Evolutionary conservation across 148 eudicot species (phyloP).

Genomic region (Linanthus parryae): DNA sequence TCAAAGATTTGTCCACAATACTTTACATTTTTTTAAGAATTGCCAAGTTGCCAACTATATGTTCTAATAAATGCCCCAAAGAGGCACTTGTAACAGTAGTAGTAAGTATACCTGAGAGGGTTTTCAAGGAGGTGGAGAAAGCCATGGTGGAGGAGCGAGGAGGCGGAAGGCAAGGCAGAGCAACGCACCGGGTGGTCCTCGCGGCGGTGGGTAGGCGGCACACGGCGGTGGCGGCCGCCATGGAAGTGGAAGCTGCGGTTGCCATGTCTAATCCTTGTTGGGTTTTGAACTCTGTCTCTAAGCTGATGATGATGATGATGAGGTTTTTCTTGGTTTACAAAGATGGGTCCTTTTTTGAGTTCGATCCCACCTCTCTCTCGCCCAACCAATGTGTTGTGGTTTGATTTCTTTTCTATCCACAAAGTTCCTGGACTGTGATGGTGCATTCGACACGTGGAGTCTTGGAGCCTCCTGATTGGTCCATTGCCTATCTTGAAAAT

Average conservation of each 20-base stretch:
- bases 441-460: conserved; percentile 27
- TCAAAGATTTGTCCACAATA: too few relatives aligned
- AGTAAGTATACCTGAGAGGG: conserved; percentile 35
- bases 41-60: background rate
- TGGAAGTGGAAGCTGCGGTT: conserved; percentile 36
- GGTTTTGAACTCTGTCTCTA: too few relatives aligned
- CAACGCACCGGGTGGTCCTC: conserved; percentile 33
- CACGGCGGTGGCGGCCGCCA: conserved; percentile 78
- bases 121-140: conserved; percentile 26
- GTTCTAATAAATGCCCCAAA: conserved; percentile 35
- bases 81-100: conserved; percentile 3
- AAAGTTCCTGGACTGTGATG: background rate
- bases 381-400: too few relatives aligned
- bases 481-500: conserved; percentile 30
- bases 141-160: conserved; percentile 23
- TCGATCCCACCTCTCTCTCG: background rate
- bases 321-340: background rate
- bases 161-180: conserved; percentile 51
- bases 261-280: conserved; percentile 27
- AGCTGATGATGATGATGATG: background rate
- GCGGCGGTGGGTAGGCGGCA: conserved; percentile 35
- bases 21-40: too few relatives aligned
- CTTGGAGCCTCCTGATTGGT: conserved; percentile 22
- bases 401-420: conserved; percentile 7
- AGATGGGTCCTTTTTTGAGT: background rate